Evolutionary conservation across 2,329 filamentous ascomycete species (phyloP), one percentile per base, ranked within the genome.

Genomic region (Blastomyces emzantsi): DNA sequence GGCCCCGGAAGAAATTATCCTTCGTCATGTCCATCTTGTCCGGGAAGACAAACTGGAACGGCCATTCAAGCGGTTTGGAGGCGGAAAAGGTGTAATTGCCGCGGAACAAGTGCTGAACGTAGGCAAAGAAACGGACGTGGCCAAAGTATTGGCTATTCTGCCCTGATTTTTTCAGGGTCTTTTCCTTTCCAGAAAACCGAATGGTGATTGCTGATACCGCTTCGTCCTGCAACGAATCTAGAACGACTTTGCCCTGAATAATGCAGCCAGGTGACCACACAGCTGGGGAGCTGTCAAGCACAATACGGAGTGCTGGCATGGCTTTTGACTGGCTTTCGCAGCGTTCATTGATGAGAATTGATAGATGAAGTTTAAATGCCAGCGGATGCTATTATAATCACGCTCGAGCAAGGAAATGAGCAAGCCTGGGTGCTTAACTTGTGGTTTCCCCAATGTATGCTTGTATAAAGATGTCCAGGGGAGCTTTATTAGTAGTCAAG

Each of bases 41-140:
- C 3, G 56, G 56, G 39, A 59, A 59, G 56, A 59, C 56, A 9
- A 59, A 59, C 45, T 22, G 36, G 41, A 59, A 59, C 9, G 56
- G 56, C 56, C 56, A 59, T 59, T 59, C 56, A 39, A 45, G 41
- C 2, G 19, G n/a, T 45, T 59, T 43, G 7, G 56, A 43, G 19
- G 36, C n/a, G 19, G 56, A 59, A n/a, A 59, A 30, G 5, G 56
- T 59, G 45, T 59, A 59, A 39, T 30, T 30, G 6, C 56, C 39
- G 8, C 41, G 22, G 25, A 59, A 59, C 36, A 59, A 39, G 1
- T 45, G 56, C 41, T 59, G 30, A 15, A 22, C 8, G 41, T 59
- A 59, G 22, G 15, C 3, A 39, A 59, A 59, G 28, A 59, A 39
- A 9, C 25, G 56, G 36, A 59, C 36, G 1, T 39, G 6, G 15